These are phyloP conservation scores for Grosmannia penicillata DNA, from an alignment of 2,329 filamentous ascomycete genomes.

Conservation along the genomic window DNA sequence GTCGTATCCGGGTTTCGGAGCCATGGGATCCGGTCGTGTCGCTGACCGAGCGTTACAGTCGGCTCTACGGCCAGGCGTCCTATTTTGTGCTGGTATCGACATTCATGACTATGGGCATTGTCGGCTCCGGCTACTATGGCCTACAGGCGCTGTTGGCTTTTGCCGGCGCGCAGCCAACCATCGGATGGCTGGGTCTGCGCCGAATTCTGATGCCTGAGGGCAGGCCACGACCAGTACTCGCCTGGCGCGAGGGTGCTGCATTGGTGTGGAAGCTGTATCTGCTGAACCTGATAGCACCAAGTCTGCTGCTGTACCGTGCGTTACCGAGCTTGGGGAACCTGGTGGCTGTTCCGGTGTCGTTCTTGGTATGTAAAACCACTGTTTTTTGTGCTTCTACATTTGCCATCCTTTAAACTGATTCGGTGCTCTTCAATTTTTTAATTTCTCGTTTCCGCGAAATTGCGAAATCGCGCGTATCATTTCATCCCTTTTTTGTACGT, in stretches of 20 bases:
- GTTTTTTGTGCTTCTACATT: background rate
- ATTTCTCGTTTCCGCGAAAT: background rate
- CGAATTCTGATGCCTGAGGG: background rate
- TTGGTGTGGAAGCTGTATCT: conserved; percentile 15
- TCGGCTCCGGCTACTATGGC: conserved; percentile 40
- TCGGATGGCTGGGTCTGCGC: conserved; percentile 22
- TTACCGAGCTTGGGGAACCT: conserved; percentile 27
- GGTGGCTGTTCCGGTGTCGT: conserved; percentile 25
- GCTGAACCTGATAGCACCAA: conserved; percentile 30
- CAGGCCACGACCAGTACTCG: too few relatives aligned
- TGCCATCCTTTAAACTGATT: too few relatives aligned
- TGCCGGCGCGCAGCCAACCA: conserved; percentile 30
- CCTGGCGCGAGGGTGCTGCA: conserved; percentile 5
- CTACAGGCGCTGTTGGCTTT: conserved; percentile 34
- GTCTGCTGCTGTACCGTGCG: conserved; percentile 27
- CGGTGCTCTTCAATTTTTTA: too few relatives aligned
- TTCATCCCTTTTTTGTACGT: background rate
- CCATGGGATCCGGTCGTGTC: conserved; percentile 61
- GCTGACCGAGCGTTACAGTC: conserved; percentile 43
- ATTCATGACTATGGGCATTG: conserved; percentile 32
- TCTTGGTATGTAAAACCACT: conserved; percentile 21
- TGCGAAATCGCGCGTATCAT: too few relatives aligned
- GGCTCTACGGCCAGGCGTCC: conserved; percentile 35
- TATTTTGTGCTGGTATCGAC: conserved; percentile 53
- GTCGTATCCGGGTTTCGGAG: conserved; percentile 60